These are phyloP conservation scores for Metarhizium rileyi DNA, from an alignment of 2,329 filamentous ascomycete species.

Conservation along the genomic window DNA sequence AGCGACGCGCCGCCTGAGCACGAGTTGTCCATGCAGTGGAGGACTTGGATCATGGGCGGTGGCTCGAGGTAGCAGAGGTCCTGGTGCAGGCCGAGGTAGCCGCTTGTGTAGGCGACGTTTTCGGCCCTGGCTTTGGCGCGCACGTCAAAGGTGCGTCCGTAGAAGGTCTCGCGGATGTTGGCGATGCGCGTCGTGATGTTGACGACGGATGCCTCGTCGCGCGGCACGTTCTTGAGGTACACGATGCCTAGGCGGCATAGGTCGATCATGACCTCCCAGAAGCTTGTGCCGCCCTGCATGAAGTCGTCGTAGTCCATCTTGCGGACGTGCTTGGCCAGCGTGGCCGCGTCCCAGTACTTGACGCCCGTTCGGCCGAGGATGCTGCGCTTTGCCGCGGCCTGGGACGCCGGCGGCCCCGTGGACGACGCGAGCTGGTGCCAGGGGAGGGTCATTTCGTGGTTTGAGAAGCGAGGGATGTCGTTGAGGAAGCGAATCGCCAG, in stretches of 20 bases:
- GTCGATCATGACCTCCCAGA: conserved; percentile 52
- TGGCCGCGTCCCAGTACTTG: conserved; percentile 30
- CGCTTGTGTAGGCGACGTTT: conserved; percentile 84
- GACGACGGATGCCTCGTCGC: conserved; percentile 54
- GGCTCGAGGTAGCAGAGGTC: conserved; percentile 80
- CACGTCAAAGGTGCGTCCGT: conserved; percentile 86
- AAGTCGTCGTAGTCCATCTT: conserved; percentile 64
- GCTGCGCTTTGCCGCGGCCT: conserved; percentile 15
- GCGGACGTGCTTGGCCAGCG: conserved; percentile 32
- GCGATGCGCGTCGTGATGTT: conserved; percentile 65
- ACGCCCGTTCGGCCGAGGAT: conserved; percentile 23
- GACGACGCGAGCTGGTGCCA: conserved; percentile 27
- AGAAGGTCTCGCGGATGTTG: conserved; percentile 75
- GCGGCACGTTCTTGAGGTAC: conserved; percentile 66
- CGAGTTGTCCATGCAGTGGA: conserved; percentile 81
- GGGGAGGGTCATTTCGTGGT: conserved; percentile 23
- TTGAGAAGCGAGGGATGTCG: conserved; percentile 28
- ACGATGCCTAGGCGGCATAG: conserved; percentile 62
- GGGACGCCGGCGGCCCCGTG: conserved; percentile 13
- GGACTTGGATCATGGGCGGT: conserved; percentile 72
- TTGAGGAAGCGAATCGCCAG: conserved; percentile 51
- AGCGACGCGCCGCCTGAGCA: conserved; percentile 74
- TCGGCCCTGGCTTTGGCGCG: conserved; percentile 71
- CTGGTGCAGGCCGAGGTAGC: conserved; percentile 81
- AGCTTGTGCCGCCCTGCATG: conserved; percentile 45